phyloP scores from a whole-genome alignment of 2,329 filamentous ascomycete species.

The Penicillium corylophilum region DNA sequence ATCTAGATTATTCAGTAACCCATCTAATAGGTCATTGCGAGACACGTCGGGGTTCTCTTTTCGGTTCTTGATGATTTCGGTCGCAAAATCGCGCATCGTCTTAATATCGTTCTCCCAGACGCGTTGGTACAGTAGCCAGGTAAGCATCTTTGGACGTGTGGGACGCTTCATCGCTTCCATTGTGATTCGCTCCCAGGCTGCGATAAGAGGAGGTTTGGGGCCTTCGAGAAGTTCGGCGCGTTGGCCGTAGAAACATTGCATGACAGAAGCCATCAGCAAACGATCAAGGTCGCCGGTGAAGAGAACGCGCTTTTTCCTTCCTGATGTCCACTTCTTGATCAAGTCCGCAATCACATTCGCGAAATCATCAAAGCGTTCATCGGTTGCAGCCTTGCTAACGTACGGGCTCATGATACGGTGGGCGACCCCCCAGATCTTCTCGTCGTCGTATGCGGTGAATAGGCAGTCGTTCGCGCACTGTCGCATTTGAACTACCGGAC shows the following conservation, averaged over 20 bases:
- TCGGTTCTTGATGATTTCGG: conserved; percentile 58
- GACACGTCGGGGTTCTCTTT: conserved; percentile 53
- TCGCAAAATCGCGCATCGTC: conserved; percentile 55
- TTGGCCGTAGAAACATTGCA: conserved; percentile 54
- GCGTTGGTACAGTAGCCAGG: conserved; percentile 52
- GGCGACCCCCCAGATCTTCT: conserved; percentile 64
- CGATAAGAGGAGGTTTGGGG: conserved; percentile 50
- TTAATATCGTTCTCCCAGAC: conserved; percentile 57
- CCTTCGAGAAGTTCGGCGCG: conserved; percentile 50
- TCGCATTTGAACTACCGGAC: conserved; percentile 56
- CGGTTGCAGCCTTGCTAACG: conserved; percentile 44
- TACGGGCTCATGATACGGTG: conserved; percentile 50
- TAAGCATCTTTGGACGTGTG: conserved; percentile 52
- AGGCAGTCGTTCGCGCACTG: conserved; percentile 64
- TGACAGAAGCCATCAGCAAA: conserved; percentile 54
- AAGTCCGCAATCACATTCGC: conserved; percentile 52
- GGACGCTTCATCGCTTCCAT: conserved; percentile 58
- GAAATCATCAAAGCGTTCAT: conserved; percentile 49
- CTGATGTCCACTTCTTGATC: conserved; percentile 52
- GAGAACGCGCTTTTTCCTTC: conserved; percentile 41
- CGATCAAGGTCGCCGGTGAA: conserved; percentile 54
- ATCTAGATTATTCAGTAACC: conserved; percentile 60
- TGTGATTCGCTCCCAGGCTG: conserved; percentile 57
- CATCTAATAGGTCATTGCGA: conserved; percentile 60
- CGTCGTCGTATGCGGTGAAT: conserved; percentile 57